Evolutionary conservation across 257 asterid species (phyloP), one percentile per base, ranked within the genome.

Genomic region (Handroanthus guayacan): DNA sequence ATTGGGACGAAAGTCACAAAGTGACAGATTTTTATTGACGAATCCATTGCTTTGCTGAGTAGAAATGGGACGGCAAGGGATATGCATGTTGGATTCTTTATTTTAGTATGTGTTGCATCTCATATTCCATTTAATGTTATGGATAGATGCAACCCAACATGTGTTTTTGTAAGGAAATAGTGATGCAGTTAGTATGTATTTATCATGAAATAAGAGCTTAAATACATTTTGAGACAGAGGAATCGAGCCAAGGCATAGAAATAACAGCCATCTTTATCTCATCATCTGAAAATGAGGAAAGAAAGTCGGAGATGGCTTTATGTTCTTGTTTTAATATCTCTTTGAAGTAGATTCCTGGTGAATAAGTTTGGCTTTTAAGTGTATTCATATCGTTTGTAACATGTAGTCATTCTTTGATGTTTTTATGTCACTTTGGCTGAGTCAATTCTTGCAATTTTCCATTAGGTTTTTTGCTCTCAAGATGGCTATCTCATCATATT

Each of bases 401-500:
- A 43, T 62, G 18, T n/a, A 43, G 39, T 14, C 6, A 37, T 54
- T 60, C 43, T 31, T 48, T 5, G 18, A 8, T 76, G 38, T 47
- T 67, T 64, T 56, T 8, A 9, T 25, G 2, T 44, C 25, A 45
- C 41, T 65, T 79, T 34, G 44, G 45, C 67, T 74, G 66, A 74
- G 7, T 61, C 25, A 1, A 20, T 7, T 10, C 14, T 70, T 9
- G 25, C 58, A 16, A 2, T 60, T 71, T 68, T 66, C 43, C 34
- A 58, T 72, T 77, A 87, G 89, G 83, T 77, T 77, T 62, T 36
- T 47, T 3, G 8, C 80, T 16, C 57, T 43, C 72, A 57, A 56
- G 58, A 92, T 92, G 98, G 97, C 97, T 64, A 91, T 93, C 45
- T 88, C 95, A 2, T 86, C 94, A 47, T 91, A 91, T 84, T 89